phyloP scores from a whole-genome alignment of 148 eudicot species.

The Hydrangea macrophylla region DNA sequence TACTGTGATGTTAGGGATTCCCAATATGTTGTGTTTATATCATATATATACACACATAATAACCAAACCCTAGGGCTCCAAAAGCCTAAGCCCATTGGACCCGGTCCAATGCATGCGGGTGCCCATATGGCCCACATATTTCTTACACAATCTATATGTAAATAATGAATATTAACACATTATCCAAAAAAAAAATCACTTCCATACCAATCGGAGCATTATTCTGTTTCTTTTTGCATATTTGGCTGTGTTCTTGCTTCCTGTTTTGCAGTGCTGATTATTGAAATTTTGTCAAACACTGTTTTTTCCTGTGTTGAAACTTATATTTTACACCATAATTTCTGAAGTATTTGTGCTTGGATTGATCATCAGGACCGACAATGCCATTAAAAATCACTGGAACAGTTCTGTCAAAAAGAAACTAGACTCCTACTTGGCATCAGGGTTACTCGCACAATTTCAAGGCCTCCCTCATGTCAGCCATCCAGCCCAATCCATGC shows the following conservation, averaged over 20 bases:
- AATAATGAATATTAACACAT: no score
- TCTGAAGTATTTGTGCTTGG: conserved; percentile 24
- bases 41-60: no score
- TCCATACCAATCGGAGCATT: no score
- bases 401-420: conserved; percentile 97
- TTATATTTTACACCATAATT: conserved; percentile 5
- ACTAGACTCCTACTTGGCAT: conserved; percentile 71
- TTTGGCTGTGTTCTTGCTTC: not conserved
- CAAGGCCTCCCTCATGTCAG: conserved; percentile 54
- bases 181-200: no score
- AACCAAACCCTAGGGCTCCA: no score
- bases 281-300: not conserved
- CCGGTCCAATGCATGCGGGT: no score
- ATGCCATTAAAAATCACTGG: conserved; percentile 98
- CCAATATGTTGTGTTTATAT: no score
- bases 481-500: conserved; percentile 44
- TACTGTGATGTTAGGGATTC: no score
- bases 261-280: conserved; percentile 7
- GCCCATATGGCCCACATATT: no score
- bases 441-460: conserved; percentile 81
- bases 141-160: no score
- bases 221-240: not conserved
- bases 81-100: no score
- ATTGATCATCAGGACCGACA: conserved; percentile 78
- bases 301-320: not conserved